Base-by-base conservation (phyloP, 495 filamentous ascomycete species). In the Penicillium daleae region DNA sequence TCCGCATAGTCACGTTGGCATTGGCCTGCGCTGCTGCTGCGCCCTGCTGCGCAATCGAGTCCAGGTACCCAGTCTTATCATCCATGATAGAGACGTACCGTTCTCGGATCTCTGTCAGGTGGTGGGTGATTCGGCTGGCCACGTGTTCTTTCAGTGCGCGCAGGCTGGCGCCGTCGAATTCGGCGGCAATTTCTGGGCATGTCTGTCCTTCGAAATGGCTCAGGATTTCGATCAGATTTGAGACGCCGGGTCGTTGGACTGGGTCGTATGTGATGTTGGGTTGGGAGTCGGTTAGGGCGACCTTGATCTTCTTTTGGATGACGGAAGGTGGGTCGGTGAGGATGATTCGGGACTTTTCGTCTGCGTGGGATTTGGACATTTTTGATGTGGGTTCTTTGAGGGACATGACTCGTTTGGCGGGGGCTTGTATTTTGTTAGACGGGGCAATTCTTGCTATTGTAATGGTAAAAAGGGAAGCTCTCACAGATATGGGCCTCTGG, bases 291-390 rank as follows among this genome's bases (percentile, higher is more conserved):
- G 95, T 98, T n/a, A 92, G 70, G 31, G 95, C 92, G 13, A 74
- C 67, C 57, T 74, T 85, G 64, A 97, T 77, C 72, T 96, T 96
- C 44, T 72, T 71, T 4, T 71, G 62, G 62, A 98, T 92, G 1
- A 78, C 73, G 2, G 82, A 72, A 3, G 81, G 69, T 2, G 79
- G 69, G 61, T 96, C 90, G n/a, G 87, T 93, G 57, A 99, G 83
- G 17, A 94, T 78, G 64, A 99, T 95, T 27, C 90, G 81, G 13
- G 92, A 96, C 21, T 78, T 78, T n/a, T 79, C 75, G 63, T 90
- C 83, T 1, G 74, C 57, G 66, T 92, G 84, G 4, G 92, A 97
- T 75, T 99, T 99, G 50, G 92, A 96, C 95, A 99, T 99, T 67
- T 99, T 99, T 26, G 82, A 69, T 2, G 65, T 65, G 1, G 95